Percentiles rank a stretch among this genome's conserved stretches.
These are phyloP conservation scores for Saturnispora hagleri DNA, from an alignment of 805 yeast genomes.

Conservation along the genomic window DNA sequence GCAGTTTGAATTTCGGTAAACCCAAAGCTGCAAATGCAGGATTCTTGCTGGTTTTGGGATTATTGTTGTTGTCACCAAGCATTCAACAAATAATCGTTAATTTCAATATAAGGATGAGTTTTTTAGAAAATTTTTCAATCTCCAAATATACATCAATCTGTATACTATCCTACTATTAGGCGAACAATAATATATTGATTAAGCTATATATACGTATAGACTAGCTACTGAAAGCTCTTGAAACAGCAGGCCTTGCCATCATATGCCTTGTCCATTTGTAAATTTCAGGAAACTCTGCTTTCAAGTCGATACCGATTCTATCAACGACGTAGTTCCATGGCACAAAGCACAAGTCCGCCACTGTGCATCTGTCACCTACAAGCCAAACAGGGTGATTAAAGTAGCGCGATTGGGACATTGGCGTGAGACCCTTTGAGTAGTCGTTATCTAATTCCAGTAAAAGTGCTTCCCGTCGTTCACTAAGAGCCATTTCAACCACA, in stretches of 20 bases:
- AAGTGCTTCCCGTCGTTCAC: conserved; percentile 83
- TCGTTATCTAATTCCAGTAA: conserved; percentile 84
- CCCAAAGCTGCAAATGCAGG: conserved; percentile 87
- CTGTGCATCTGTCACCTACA: conserved; percentile 74
- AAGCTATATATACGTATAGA: neutral
- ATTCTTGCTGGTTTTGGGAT: conserved; percentile 27
- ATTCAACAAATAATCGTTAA: neutral
- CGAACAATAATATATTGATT: neutral
- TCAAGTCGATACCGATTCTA: conserved; percentile 80
- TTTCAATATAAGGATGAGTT: neutral
- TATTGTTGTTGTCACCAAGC: conserved; percentile 4
- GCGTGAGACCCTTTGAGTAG: conserved; percentile 81
- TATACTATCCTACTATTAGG: neutral
- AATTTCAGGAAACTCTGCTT: conserved; percentile 87
- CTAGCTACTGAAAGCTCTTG: conserved; percentile 52
- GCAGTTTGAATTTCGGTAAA: conserved; percentile 63
- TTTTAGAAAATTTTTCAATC: neutral
- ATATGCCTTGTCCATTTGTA: conserved; percentile 91
- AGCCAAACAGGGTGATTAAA: conserved; percentile 94
- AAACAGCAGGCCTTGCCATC: conserved; percentile 92
- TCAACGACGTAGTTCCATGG: conserved; percentile 97
- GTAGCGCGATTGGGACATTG: conserved; percentile 73
- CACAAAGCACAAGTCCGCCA: conserved; percentile 87
- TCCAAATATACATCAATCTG: neutral
- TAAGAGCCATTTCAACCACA: conserved; percentile 89